Conservation (phyloP, 495 filamentous ascomycete species). For the Lepraria neglecta region DNA sequence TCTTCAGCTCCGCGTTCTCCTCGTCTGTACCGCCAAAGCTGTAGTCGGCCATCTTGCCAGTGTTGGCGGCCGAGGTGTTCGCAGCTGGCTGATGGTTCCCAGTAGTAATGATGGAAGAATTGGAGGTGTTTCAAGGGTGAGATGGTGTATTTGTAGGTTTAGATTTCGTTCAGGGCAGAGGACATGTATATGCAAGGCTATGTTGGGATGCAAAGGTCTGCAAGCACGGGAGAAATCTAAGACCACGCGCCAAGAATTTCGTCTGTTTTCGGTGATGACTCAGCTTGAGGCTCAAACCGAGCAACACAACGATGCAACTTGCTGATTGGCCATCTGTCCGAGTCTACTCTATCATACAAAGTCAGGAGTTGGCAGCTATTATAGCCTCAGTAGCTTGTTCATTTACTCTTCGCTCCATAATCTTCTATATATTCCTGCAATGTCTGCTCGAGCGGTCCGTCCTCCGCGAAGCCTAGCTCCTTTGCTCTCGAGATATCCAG, state of each 20-base stretch:
- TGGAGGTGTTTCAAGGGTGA: not conserved
- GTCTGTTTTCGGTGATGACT: conserved; percentile 4
- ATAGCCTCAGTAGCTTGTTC: not conserved
- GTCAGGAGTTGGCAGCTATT: too few species aligned
- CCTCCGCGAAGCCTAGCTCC: conserved; percentile 54
- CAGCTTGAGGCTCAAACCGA: conserved; percentile 4
- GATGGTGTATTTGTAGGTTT: too few species aligned
- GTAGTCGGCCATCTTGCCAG: conserved; percentile 48
- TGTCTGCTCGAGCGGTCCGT: conserved; percentile 52
- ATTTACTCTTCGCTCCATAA: conserved; percentile 15
- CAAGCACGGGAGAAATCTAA: not conserved
- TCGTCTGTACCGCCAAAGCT: conserved; percentile 73
- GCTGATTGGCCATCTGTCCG: too few species aligned
- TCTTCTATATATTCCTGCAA: conserved; percentile 46
- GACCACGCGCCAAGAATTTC: not conserved
- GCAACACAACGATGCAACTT: too few species aligned
- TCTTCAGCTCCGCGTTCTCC: conserved; percentile 77
- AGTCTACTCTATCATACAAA: not conserved
- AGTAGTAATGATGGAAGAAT: not conserved
- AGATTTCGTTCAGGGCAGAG: too few species aligned
- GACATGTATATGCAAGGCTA: not conserved
- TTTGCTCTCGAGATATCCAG: conserved; percentile 56
- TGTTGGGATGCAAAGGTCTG: not conserved
- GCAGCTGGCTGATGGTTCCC: too few species aligned
- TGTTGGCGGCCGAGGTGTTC: not conserved